Base-by-base conservation (phyloP, 495 filamentous ascomycete species). In the Neurospora sp. region DNA sequence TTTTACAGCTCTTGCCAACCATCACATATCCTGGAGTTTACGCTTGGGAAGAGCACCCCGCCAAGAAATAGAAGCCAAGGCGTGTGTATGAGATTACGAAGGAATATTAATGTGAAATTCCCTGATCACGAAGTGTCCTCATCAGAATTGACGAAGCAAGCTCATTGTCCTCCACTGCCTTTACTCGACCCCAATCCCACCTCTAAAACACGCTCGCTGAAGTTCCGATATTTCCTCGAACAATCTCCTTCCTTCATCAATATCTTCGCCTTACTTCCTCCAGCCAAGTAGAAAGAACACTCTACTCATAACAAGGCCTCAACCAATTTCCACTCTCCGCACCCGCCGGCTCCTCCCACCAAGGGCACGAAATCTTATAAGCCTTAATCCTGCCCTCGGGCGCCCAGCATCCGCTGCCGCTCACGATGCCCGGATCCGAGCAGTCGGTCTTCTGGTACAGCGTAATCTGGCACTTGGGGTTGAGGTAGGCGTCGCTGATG, bases 321-420 rank as follows among this genome's bases (percentile, higher is more conserved):
- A 61, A 18, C 53, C 53, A 61, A 8, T 3, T 61, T 18, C 53
- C 53, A 16, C 53, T 6, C 22, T 59, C 47, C 10, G 10, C n/a
- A 4, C 8, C 22, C 18, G 8, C 8, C 16, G 53, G 53, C 53
- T 61, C 53, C 53, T 61, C 53, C 53, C 53, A 61, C 53, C 73
- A 75, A 14, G 74, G 73, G n/a, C 73, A 74, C 18, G 71, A 39
- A 10, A 39, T 71, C 68, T 53, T 74, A 20, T 72, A 74, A 12
- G 65, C 73, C 22, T 40, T 70, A 31, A 73, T 70, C 10, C 73
- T 68, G 18, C 73, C 73, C 16, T 70, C 65, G 1, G 73, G 73
- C 9, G 65, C 39, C 73, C 73, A 74, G 71, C 73, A 74, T 3
- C 73, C 73, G 1, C 35, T 31, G 1, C 73, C 73, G 2, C 71